Evolutionary conservation across 768 basidiomycete species (phyloP).

Genomic region (Pisolithus microcarpus): DNA sequence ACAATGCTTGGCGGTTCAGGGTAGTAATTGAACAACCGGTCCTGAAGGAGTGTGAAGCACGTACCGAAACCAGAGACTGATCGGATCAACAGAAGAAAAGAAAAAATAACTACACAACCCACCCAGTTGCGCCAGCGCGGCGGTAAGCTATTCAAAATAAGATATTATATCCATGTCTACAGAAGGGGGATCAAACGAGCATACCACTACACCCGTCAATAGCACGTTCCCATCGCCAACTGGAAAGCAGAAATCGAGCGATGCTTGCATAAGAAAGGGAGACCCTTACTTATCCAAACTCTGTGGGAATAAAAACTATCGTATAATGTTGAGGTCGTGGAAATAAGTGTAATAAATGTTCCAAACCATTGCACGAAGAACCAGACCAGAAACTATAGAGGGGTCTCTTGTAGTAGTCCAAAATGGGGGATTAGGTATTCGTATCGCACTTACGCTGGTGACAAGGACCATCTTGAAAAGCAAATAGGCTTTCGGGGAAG

Average conservation of each 20-base stretch:
- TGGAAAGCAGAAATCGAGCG: neutral
- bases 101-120: neutral
- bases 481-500: too few species aligned
- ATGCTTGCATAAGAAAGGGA: neutral
- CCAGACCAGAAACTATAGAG: constrained; percentile 9
- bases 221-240: constrained; percentile 14
- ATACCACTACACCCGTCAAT: constrained; percentile 13
- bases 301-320: constrained; percentile 20
- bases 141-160: constrained; percentile 1
- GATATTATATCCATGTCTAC: neutral
- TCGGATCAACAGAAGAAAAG: neutral
- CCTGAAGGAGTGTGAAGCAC: neutral
- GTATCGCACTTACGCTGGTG: constrained; percentile 2
- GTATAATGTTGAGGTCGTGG: neutral
- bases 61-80: neutral
- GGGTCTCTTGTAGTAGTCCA: neutral
- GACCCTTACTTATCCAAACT: constrained; percentile 18
- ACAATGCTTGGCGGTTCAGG: neutral
- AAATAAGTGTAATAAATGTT: neutral
- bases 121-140: constrained; percentile 10
- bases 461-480: too few species aligned
- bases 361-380: constrained; percentile 18
- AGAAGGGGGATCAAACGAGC: neutral
- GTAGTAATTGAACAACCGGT: neutral
- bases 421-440: too few species aligned